Evolutionary conservation across 495 filamentous ascomycete genomes (phyloP).

Genomic region (Penicillium arizonense): DNA sequence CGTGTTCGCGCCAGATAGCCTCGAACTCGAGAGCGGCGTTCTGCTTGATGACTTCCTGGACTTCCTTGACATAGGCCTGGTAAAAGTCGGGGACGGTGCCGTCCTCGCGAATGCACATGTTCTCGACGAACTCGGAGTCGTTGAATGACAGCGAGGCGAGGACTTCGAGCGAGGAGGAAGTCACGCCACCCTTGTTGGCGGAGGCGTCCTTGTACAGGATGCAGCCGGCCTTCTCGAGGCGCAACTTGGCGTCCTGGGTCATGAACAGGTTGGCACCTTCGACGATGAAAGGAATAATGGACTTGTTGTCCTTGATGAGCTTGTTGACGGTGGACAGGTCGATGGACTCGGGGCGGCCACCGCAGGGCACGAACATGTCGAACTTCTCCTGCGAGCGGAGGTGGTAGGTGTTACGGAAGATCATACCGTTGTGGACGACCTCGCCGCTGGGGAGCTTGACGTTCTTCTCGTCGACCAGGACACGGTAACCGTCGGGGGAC

Average conservation of each 20-base stretch:
- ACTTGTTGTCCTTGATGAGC: constrained; percentile 81
- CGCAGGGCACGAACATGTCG: constrained; percentile 93
- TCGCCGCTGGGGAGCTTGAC: constrained; percentile 84
- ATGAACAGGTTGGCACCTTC: constrained; percentile 99
- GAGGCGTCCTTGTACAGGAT: constrained; percentile 97
- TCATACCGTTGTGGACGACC: constrained; percentile 82
- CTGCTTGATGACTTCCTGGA: constrained; percentile 82
- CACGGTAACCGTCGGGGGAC: constrained; percentile 81
- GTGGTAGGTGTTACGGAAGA: constrained; percentile 97
- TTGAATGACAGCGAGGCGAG: constrained; percentile 92
- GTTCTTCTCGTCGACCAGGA: constrained; percentile 90
- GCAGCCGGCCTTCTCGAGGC: constrained; percentile 88
- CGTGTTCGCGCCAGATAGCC: constrained; percentile 93
- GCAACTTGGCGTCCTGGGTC: constrained; percentile 95
- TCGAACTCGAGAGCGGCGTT: constrained; percentile 95
- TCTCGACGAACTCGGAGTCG: constrained; percentile 77
- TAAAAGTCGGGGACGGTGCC: constrained; percentile 89
- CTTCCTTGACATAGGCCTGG: constrained; percentile 84
- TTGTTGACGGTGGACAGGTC: constrained; percentile 82
- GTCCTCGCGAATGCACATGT: constrained; percentile 85
- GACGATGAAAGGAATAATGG: constrained; percentile 86
- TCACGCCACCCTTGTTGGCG: constrained; percentile 98
- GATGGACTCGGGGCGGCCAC: constrained; percentile 94
- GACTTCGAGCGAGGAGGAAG: constrained; percentile 95
- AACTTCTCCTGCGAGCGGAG: constrained; percentile 72